Base-by-base conservation (phyloP, 257 asterid genomes). In the Nyctanthes arbortristis region DNA sequence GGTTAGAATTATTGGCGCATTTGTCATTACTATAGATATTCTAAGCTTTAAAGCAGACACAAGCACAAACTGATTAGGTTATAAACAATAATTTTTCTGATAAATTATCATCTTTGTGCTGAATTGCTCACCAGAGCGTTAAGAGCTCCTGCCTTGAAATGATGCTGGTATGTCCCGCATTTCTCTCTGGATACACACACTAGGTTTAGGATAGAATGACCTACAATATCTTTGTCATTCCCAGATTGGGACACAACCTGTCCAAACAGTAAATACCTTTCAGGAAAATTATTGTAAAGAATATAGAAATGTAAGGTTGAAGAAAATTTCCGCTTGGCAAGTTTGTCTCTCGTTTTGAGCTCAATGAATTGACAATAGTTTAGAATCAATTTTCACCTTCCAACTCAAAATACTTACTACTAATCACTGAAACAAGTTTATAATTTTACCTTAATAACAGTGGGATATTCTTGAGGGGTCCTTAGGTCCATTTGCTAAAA, bases 121-220 rank as follows among this genome's bases (percentile, higher is more conserved):
- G n/a, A 25, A 28, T 24, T 6, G 52, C 74, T 75, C 66, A 87
- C 97, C 71, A 91, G 73, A 40, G 89, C 63, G 73, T 91, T 91
- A 63, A 91, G 96, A 61, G 97, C 96, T 12, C 97, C 97, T 0
- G 91, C 96, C 81, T 91, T 89, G 58, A 87, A 91, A 66, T 89
- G 77, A 62, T 91, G 97, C 3, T 84, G 79, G 37, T 71, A 71
- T 6, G 65, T 8, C 22, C 27, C 78, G 67, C 79, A 77, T 72
- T 91, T 91, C 73, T 87, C 86, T 63, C 97, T 67, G 2, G 97
- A 87, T 24, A 87, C 49, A 22, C 87, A 91, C 1, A 89, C 52
- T 2, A 91, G 89, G 69, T 85, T 89, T 3, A 96, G 93, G 93
- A 85, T 85, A 33, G 56, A 43, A 5, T 34, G 61, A 4, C 85